Evolutionary conservation across 192 early-diverging fungal species (phyloP).

Genomic region (Dimargaris cristalligena): DNA sequence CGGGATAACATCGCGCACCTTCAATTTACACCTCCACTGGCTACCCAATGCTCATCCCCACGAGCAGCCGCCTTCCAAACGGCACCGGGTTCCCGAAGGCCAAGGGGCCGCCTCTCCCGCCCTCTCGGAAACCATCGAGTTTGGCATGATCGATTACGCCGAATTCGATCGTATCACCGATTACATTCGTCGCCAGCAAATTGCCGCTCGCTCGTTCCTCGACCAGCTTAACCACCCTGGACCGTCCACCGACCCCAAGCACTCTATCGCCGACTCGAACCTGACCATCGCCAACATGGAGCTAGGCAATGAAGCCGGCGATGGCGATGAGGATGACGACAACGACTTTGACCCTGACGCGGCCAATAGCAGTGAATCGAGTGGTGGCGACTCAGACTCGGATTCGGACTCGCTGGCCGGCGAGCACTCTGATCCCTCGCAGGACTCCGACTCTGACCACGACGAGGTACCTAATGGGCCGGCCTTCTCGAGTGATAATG

Average conservation of each 20-base stretch:
- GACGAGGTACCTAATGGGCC: conserved; percentile 5
- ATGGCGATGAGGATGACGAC: conserved; percentile 12
- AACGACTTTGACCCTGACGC: conserved; percentile 15
- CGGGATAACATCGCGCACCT: conserved; percentile 22
- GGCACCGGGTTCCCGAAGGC: not conserved
- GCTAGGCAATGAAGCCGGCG: conserved; percentile 2
- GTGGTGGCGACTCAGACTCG: not conserved
- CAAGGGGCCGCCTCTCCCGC: not conserved
- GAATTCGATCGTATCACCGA: conserved; percentile 22
- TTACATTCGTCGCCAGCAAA: conserved; percentile 17
- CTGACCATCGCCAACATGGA: conserved; percentile 1
- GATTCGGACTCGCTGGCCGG: not conserved
- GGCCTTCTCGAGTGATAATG: conserved; percentile 7
- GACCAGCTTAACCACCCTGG: conserved; percentile 10
- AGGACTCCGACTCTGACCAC: not conserved
- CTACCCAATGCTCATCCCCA: conserved; percentile 6
- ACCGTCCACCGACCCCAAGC: not conserved
- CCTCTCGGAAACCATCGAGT: conserved; percentile 12
- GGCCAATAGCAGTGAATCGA: not conserved
- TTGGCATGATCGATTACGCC: conserved; percentile 25
- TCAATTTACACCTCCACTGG: conserved; percentile 17
- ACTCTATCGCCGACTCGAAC: not conserved
- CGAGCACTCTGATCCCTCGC: not conserved
- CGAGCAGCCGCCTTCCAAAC: not conserved
- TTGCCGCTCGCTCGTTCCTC: conserved; percentile 20